These are phyloP conservation scores for Straminergon stramineum DNA, from an alignment of 225 moss, liverwort and hornwort genomes.

Conservation along the genomic window DNA sequence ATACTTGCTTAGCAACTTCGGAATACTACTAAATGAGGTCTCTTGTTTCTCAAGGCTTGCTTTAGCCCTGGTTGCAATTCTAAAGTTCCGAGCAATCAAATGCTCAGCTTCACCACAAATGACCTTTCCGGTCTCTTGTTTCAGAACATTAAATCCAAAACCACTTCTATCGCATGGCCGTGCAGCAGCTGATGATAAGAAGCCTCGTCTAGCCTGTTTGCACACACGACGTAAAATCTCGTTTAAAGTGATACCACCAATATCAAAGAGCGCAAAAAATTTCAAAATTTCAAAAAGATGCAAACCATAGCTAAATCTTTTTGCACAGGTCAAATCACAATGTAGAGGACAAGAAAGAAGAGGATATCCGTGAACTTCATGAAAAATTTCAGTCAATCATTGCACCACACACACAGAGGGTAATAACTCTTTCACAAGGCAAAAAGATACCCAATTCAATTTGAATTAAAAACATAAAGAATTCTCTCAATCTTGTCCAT, in stretches of 20 bases:
- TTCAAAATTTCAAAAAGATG: not conserved
- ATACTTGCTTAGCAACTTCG: not conserved
- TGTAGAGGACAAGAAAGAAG: not conserved
- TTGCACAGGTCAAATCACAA: not conserved
- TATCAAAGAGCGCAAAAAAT: not conserved
- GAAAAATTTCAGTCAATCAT: not conserved
- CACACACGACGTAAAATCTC: not conserved
- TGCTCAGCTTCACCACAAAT: not conserved
- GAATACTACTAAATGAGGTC: not conserved
- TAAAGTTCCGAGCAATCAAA: not conserved
- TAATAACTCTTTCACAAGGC: not conserved
- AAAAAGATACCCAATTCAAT: not conserved
- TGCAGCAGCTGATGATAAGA: not conserved
- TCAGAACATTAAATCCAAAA: not conserved
- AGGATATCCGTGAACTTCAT: not conserved
- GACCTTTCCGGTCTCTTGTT: not conserved
- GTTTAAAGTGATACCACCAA: not conserved
- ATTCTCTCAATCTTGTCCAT: not conserved
- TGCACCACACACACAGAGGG: not conserved
- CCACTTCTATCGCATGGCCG: not conserved
- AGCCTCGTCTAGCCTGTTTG: constrained; percentile 17
- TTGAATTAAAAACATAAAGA: no score
- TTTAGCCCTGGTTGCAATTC: not conserved
- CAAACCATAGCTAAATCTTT: not conserved
- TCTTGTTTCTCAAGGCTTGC: not conserved